Evolutionary conservation across 2,329 filamentous ascomycete species (phyloP), one percentile per base, ranked within the genome.

Genomic region (Alternaria hordeiaustralica): DNA sequence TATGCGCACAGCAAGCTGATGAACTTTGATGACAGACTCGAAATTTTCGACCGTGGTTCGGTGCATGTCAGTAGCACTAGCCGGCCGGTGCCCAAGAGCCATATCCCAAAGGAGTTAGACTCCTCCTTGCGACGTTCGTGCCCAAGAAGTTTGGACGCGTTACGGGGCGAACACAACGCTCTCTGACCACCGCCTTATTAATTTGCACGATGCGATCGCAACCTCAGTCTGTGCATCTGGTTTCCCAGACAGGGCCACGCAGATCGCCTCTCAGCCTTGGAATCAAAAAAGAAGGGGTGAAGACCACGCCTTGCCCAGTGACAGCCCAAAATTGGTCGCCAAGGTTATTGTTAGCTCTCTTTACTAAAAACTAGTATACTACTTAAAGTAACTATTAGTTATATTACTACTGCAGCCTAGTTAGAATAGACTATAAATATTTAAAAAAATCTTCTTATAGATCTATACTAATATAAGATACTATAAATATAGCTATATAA

Each of bases 1-100:
- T 36, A 12, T 23, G 28, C 30, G 49, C 13, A 21, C 49, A 20
- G 33, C 30, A 53, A 18, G 49, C 13, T 41, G 28, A 53, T 21
- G 20, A 36, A 23, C 13, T 41, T 36, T 8, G 49, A 53, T 36
- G 30, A 53, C 33, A 30, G 28, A 25, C 36, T 41, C 30, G 28
- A 53, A 36, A 51, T 51, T 55, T 57, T 15, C 45, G 25, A 61
- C 54, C 44, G 45, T 57, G 20, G 58, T 49, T 61, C 58, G 33
- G 58, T 47, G 25, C 58, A 57, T 50, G 53, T 44, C 45, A 58
- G 9, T 30, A 8, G 33, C 54, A 46, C 18, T 56, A 56, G 54
- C 26, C 41, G 41, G 28, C 54, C 54, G 44, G 41, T 21, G 41
- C 41, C 54, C 54, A 46, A 56, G 6, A 2, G 21, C 25, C 5